Evolutionary conservation across 1,284 basidiomycete genomes (phyloP).

Genomic region (Pseudozyma thailandica): DNA sequence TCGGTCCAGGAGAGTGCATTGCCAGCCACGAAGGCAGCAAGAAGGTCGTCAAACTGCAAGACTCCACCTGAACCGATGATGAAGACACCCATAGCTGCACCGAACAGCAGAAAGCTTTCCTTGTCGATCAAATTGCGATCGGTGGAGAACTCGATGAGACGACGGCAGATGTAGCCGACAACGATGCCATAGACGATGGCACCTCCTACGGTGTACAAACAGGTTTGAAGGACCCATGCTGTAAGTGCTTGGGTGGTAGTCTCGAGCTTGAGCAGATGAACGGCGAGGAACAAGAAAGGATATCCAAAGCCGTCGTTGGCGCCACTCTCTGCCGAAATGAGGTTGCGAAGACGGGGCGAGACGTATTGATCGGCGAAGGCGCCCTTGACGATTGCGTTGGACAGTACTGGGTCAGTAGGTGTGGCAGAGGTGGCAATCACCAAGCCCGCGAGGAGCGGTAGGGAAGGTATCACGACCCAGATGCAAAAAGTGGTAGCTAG

Average conservation of each 20-base stretch:
- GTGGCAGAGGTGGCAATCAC: conserved; percentile 52
- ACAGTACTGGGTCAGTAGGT: conserved; percentile 59
- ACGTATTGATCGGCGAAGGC: conserved; percentile 63
- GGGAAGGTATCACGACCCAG: conserved; percentile 42
- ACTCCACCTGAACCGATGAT: conserved; percentile 56
- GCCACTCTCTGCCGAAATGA: conserved; percentile 63
- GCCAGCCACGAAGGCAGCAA: conserved; percentile 59
- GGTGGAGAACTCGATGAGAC: conserved; percentile 53
- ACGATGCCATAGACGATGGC: conserved; percentile 44
- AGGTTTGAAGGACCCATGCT: conserved; percentile 48
- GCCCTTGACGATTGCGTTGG: conserved; percentile 60
- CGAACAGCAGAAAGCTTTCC: conserved; percentile 58
- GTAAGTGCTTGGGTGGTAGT: conserved; percentile 42
- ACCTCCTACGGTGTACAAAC: conserved; percentile 49
- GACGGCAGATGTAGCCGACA: conserved; percentile 51
- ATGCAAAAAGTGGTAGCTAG: conserved; percentile 51
- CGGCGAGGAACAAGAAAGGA: conserved; percentile 58
- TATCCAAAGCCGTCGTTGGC: conserved; percentile 60
- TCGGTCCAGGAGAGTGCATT: conserved; percentile 61
- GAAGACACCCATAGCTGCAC: conserved; percentile 54
- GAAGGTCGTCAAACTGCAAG: conserved; percentile 55
- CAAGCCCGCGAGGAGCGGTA: conserved; percentile 53
- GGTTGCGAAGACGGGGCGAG: conserved; percentile 54
- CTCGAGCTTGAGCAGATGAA: conserved; percentile 46
- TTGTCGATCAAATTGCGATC: conserved; percentile 58